Evolutionary conservation across 1,284 basidiomycete species (phyloP), one percentile per base, ranked within the genome.

Genomic region (Puccinia novopanici): DNA sequence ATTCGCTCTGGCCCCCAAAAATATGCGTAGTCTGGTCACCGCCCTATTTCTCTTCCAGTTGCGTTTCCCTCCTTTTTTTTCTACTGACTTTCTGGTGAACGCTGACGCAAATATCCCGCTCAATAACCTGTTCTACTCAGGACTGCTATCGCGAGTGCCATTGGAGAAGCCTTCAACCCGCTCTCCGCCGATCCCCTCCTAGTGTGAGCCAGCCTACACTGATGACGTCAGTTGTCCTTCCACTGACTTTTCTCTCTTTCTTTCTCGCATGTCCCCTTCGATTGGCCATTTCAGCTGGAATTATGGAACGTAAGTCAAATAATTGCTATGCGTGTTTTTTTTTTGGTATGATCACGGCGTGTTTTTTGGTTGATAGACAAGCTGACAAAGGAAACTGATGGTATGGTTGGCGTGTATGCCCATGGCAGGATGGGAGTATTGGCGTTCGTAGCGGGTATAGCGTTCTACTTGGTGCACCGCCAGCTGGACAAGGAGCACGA

Each of bases 1-100:
- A 27, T 76, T 73, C 15, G 57, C 37, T 30, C 52, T 81, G 37
- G 75, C 91, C 17, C 92, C 92, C 15, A 90, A 88, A 86, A 92
- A 92, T 86, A 93, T 93, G 92, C 89, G 90, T 27, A 91, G 90
- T 59, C 88, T 93, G 81, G 91, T 93, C 81, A 92, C 92, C 90
- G 87, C 89, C 59, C 83, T 91, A 34, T 84, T 84, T 52, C 71
- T 80, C 27, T 80, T 80, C 27, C 77, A 80, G 77, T 80, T 65
- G 57, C 63, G 73, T 30, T 27, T 40, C 42, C 8, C 30, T 15
- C 15, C 17, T 27, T 13, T 8, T 68, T 2, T 27, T 10, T 27
- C 19, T 59, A 17, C 71, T 24, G 8, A 5, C 12, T 22, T n/a
- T 48, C 30, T 61, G 9, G 12, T 59, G 34, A 71, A n/a, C 52